These are phyloP conservation scores for Pontederia crassipes DNA, from an alignment of 176 grass and related monocot genomes.

Conservation along the genomic window DNA sequence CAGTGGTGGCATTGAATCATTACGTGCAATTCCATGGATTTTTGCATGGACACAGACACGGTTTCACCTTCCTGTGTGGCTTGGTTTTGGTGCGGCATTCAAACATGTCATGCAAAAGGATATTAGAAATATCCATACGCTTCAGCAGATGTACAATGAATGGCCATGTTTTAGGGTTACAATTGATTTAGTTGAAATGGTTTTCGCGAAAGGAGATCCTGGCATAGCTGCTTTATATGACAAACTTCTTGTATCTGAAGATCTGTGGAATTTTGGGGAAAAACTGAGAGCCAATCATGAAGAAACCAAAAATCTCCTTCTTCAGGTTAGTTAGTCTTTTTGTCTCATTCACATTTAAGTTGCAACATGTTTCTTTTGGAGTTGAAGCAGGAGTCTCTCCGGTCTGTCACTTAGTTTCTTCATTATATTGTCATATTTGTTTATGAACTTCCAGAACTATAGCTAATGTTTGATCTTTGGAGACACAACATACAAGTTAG, in stretches of 20 bases:
- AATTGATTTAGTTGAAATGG: constrained; percentile 94
- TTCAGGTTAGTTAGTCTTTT: constrained; percentile 36
- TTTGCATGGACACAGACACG: constrained; percentile 95
- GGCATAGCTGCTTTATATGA: constrained; percentile 83
- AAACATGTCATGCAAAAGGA: constrained; percentile 65
- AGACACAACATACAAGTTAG: too few species aligned
- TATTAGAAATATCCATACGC: constrained; percentile 55
- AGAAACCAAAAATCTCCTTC: constrained; percentile 76
- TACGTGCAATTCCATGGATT: constrained; percentile 95
- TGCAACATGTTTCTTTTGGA: background rate
- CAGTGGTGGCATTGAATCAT: constrained; percentile 74
- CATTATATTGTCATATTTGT: too few species aligned
- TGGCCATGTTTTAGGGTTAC: constrained; percentile 98
- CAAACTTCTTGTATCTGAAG: constrained; percentile 72
- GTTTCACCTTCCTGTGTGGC: constrained; percentile 92
- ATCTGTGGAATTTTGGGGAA: constrained; percentile 61
- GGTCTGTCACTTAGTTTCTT: too few species aligned
- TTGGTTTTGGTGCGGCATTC: constrained; percentile 87
- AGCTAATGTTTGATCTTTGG: too few species aligned
- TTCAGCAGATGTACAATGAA: constrained; percentile 77
- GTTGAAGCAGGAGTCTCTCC: background rate
- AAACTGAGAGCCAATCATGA: constrained; percentile 63
- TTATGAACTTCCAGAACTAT: too few species aligned
- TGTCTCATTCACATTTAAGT: background rate
- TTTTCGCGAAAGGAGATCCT: constrained; percentile 91